phyloP scores from a whole-genome alignment of 257 asterid species.

The Solanum stenotomum region DNA sequence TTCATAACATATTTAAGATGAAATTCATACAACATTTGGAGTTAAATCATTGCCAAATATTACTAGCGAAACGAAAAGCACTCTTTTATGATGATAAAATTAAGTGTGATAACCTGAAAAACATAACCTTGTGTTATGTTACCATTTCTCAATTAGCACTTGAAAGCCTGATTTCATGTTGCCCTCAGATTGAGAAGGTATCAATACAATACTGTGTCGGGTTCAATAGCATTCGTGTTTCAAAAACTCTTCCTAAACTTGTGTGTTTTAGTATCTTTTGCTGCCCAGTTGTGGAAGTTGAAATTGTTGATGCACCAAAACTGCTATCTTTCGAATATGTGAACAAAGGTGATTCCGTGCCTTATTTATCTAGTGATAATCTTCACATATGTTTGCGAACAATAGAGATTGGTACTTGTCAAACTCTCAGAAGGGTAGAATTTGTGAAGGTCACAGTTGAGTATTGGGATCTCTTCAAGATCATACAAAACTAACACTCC shows the following conservation, averaged over 20 bases:
- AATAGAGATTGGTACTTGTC: background rate
- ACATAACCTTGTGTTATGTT: background rate
- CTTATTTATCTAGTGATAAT: background rate
- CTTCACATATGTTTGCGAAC: background rate
- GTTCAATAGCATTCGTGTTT: background rate
- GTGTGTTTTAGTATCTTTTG: background rate
- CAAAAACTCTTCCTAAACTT: background rate
- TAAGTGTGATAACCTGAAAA: background rate
- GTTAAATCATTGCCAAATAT: too few relatives aligned
- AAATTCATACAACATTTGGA: too few relatives aligned
- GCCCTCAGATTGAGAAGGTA: background rate
- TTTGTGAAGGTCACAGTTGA: too few relatives aligned
- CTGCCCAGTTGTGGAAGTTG: background rate
- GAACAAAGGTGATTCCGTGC: background rate
- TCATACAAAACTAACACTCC: too few relatives aligned
- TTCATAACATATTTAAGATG: too few relatives aligned
- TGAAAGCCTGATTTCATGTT: background rate
- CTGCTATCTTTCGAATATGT: background rate
- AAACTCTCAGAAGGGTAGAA: too few relatives aligned
- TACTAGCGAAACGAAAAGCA: too few relatives aligned
- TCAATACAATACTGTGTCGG: background rate
- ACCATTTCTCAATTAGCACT: background rate
- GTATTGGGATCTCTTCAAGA: too few relatives aligned
- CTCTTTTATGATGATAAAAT: background rate
- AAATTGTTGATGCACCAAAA: background rate